Evolutionary conservation across 352 stramenopile species (phyloP).

Genomic region (Pythium biforme): DNA sequence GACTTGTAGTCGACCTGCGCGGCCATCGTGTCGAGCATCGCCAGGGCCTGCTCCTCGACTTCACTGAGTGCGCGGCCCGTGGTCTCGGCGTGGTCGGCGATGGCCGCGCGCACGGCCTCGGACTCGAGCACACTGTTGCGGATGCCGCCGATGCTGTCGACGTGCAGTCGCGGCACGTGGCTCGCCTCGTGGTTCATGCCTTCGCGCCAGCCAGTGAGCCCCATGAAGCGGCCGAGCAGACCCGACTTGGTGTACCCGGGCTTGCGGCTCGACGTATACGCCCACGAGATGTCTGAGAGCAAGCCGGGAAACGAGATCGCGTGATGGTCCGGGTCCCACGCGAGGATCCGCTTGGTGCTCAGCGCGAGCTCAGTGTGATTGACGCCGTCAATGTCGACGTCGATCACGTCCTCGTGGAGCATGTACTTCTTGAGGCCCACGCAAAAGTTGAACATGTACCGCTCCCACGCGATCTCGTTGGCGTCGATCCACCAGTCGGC

Average conservation of each 20-base stretch:
- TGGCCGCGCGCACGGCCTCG: constrained; percentile 50
- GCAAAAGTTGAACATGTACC: constrained; percentile 80
- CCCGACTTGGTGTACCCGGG: constrained; percentile 85
- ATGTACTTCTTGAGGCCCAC: constrained; percentile 78
- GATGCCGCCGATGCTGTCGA: constrained; percentile 59
- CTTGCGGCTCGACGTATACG: constrained; percentile 86
- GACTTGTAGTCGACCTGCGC: constrained; percentile 73
- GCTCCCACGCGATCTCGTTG: constrained; percentile 68
- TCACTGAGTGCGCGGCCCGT: constrained; percentile 41
- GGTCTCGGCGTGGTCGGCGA: constrained; percentile 35
- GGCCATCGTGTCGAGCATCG: constrained; percentile 76
- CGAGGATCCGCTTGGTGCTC: constrained; percentile 75
- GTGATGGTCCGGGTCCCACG: constrained; percentile 88
- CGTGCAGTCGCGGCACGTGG: constrained; percentile 70
- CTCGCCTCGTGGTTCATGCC: constrained; percentile 85
- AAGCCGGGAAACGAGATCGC: constrained; percentile 84
- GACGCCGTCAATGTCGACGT: constrained; percentile 72
- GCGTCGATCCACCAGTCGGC: constrained; percentile 63
- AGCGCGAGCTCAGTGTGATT: constrained; percentile 82
- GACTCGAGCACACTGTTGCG: constrained; percentile 75
- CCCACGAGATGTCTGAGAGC: constrained; percentile 85
- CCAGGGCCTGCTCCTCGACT: constrained; percentile 51
- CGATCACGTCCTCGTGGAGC: constrained; percentile 55
- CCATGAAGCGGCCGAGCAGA: constrained; percentile 81
- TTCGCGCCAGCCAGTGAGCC: constrained; percentile 83